Conservation (phyloP, 345 rosid species). For the Linum trigynum region DNA sequence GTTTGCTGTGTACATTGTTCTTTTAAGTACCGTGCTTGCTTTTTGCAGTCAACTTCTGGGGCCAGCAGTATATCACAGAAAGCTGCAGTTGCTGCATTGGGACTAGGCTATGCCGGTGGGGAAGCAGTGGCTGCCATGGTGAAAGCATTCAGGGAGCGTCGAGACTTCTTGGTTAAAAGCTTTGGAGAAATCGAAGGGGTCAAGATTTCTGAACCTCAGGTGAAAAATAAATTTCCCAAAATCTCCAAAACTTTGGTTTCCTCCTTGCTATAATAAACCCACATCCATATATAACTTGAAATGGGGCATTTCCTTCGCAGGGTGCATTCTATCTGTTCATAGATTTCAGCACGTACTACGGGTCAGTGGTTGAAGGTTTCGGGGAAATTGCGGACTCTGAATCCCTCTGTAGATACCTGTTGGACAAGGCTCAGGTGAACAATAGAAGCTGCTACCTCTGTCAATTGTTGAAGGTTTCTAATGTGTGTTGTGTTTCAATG, state of each 20-base stretch:
- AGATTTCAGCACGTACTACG: conserved; percentile 77
- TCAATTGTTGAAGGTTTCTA: not conserved
- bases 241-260: not conserved
- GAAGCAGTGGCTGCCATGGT: conserved; percentile 79
- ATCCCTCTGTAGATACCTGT: conserved; percentile 45
- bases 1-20: no score
- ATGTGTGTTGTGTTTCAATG: not conserved
- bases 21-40: not conserved
- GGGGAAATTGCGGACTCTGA: conserved; percentile 59
- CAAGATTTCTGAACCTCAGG: conserved; percentile 86
- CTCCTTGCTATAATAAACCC: not conserved
- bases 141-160: conserved; percentile 77
- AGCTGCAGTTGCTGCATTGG: conserved; percentile 87
- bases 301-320: conserved; percentile 29
- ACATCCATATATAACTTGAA: not conserved
- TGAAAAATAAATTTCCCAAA: conserved; percentile 12
- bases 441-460: not conserved
- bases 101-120: conserved; percentile 92
- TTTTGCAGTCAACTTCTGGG: conserved; percentile 65
- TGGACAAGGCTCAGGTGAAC: conserved; percentile 52
- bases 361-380: conserved; percentile 65
- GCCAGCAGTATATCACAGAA: conserved; percentile 87
- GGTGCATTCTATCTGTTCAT: conserved; percentile 94
- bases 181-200: conserved; percentile 72
- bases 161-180: conserved; percentile 79